These are phyloP conservation scores for Aureobasidium sp. DNA, from an alignment of 2,329 filamentous ascomycete genomes.

Conservation along the genomic window DNA sequence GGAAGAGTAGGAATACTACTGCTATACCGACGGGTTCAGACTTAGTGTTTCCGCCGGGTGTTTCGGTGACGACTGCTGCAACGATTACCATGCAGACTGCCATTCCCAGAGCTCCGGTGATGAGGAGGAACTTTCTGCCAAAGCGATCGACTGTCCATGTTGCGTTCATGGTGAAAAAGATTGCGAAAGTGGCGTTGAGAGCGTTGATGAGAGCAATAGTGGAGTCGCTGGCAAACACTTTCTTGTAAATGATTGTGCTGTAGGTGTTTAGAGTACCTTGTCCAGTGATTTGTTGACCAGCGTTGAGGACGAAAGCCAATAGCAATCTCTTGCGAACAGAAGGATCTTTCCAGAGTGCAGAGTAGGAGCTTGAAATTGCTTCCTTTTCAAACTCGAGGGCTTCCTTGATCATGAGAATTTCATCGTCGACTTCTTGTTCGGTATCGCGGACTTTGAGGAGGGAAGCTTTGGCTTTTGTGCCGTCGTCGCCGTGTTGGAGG, in stretches of 20 bases:
- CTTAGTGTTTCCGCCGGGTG: constrained; percentile 46
- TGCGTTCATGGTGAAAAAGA: constrained; percentile 64
- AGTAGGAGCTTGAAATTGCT: constrained; percentile 53
- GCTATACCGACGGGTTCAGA: constrained; percentile 52
- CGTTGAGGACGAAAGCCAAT: constrained; percentile 58
- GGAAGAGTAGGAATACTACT: constrained; percentile 60
- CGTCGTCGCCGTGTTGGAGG: constrained; percentile 50
- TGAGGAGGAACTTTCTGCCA: constrained; percentile 60
- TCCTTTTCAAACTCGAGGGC: constrained; percentile 66
- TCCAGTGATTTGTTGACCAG: constrained; percentile 63
- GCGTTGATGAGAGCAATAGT: constrained; percentile 66
- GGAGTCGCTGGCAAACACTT: constrained; percentile 50
- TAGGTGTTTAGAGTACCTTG: constrained; percentile 67
- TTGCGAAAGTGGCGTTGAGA: constrained; percentile 63
- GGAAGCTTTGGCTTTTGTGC: constrained; percentile 51
- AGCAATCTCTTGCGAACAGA: constrained; percentile 58
- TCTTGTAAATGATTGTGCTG: constrained; percentile 65
- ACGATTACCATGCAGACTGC: constrained; percentile 62
- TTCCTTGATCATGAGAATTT: constrained; percentile 55
- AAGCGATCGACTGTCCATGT: constrained; percentile 66
- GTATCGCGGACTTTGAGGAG: constrained; percentile 54
- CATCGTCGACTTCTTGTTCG: constrained; percentile 58
- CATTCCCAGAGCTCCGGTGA: constrained; percentile 61
- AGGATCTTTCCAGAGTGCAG: constrained; percentile 60
- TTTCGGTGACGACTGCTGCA: constrained; percentile 47